Conservation (phyloP, 768 basidiomycete species). For the Floccularia luteovirens region DNA sequence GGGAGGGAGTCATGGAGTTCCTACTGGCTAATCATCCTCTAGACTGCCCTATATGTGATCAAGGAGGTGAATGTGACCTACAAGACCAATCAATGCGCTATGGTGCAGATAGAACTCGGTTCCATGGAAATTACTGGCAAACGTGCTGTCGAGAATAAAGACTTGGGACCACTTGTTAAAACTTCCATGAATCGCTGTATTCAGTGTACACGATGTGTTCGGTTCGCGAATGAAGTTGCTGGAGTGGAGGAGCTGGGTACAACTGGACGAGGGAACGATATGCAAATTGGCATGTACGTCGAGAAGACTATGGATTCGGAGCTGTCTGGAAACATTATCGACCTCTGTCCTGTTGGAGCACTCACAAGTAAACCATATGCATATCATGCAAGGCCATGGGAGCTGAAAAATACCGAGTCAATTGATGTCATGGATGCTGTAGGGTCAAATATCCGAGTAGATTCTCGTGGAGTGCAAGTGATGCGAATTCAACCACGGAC, state of each 20-base stretch:
- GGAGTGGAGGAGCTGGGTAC: conserved; percentile 97
- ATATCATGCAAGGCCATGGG: conserved; percentile 96
- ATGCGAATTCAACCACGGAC: conserved; percentile 96
- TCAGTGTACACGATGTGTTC: conserved; percentile 97
- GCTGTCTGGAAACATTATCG: conserved; percentile 93
- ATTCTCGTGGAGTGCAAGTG: conserved; percentile 91
- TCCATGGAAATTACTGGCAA: conserved; percentile 99
- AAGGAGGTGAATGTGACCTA: conserved; percentile 97
- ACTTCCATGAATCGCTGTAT: conserved; percentile 99
- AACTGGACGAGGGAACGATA: conserved; percentile 94
- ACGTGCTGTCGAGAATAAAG: conserved; percentile 97
- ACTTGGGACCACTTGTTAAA: conserved; percentile 96
- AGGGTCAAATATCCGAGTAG: conserved; percentile 93
- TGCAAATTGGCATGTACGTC: conserved; percentile 98
- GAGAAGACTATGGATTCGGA: conserved; percentile 98
- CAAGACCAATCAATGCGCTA: conserved; percentile 99
- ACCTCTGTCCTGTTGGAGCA: conserved; percentile 97
- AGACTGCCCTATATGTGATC: conserved; percentile 98
- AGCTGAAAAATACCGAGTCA: conserved; percentile 96
- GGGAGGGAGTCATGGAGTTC: conserved; percentile 99
- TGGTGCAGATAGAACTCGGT: conserved; percentile 93
- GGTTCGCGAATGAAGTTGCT: conserved; percentile 98
- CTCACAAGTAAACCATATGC: conserved; percentile 98
- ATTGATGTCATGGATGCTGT: conserved; percentile 93
- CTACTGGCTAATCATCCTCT: conserved; percentile 95